These are phyloP conservation scores for Solidago caesia DNA, from an alignment of 129 eudicot genomes.

Conservation along the genomic window DNA sequence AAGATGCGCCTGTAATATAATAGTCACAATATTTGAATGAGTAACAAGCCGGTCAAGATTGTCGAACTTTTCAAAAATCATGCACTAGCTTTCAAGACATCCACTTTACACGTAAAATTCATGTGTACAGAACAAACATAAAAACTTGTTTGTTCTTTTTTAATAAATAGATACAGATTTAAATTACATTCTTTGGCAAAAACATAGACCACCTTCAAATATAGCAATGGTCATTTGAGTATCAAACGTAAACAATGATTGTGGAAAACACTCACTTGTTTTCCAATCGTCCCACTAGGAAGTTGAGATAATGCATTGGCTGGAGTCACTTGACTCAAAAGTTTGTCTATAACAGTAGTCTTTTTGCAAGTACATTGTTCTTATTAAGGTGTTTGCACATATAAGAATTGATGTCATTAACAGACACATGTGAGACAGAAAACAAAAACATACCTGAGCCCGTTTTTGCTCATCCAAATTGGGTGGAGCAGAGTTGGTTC, in stretches of 20 bases:
- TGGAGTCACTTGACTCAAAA: not conserved
- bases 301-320: not conserved
- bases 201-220: not conserved
- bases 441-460: conserved; percentile 62
- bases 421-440: not conserved
- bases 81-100: not conserved
- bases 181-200: not conserved
- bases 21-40: conserved; percentile 7
- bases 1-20: conserved; percentile 55
- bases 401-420: not conserved
- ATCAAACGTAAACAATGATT: not conserved
- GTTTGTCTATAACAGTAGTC: not conserved
- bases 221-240: not conserved
- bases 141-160: not conserved
- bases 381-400: not conserved
- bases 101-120: not conserved
- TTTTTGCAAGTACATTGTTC: not conserved
- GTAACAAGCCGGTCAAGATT: not conserved
- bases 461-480: conserved; percentile 83
- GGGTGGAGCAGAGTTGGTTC: conserved; percentile 94
- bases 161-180: not conserved
- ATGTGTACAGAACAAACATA: not conserved
- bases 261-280: not conserved
- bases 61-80: not conserved
- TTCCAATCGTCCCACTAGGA: not conserved